Percentiles rank a stretch among this genome's conserved stretches.
phyloP scores from a whole-genome alignment of 768 basidiomycete species.

The Podaxis mareebaensis region DNA sequence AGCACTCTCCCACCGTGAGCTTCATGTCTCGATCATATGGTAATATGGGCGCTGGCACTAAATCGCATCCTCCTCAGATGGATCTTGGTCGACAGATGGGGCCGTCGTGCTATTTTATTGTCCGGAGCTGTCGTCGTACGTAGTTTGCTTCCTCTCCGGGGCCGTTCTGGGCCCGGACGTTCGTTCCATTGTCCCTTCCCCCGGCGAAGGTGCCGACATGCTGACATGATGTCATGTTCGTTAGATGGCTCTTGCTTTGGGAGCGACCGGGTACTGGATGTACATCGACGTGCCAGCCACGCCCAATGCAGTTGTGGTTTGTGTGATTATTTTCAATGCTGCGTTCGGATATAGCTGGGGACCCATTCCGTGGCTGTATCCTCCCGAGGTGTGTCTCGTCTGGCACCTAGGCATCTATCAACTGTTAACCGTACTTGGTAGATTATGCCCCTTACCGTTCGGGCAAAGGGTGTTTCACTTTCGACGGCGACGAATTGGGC shows the following conservation, averaged over 20 bases:
- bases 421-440: conserved; percentile 24
- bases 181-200: neutral
- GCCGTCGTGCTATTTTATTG: conserved; percentile 82
- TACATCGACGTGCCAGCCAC: conserved; percentile 85
- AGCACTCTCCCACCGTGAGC: conserved; percentile 83
- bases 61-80: conserved; percentile 51
- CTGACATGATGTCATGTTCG: neutral
- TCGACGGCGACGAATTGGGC: conserved; percentile 89
- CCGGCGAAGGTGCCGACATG: neutral
- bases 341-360: conserved; percentile 95
- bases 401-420: neutral
- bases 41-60: conserved; percentile 4
- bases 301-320: conserved; percentile 82
- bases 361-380: conserved; percentile 85
- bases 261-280: conserved; percentile 91
- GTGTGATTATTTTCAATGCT: conserved; percentile 92
- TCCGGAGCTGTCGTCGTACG: conserved; percentile 80
- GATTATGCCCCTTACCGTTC: conserved; percentile 88
- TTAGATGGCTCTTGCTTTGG: conserved; percentile 81
- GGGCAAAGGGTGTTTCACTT: conserved; percentile 94
- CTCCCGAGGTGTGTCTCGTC: conserved; percentile 63
- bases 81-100: conserved; percentile 93
- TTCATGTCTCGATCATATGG: neutral
- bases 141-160: conserved; percentile 10
- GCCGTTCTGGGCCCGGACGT: neutral